Base-by-base conservation (phyloP, 345 rosid genomes). In the Citrus maxima region DNA sequence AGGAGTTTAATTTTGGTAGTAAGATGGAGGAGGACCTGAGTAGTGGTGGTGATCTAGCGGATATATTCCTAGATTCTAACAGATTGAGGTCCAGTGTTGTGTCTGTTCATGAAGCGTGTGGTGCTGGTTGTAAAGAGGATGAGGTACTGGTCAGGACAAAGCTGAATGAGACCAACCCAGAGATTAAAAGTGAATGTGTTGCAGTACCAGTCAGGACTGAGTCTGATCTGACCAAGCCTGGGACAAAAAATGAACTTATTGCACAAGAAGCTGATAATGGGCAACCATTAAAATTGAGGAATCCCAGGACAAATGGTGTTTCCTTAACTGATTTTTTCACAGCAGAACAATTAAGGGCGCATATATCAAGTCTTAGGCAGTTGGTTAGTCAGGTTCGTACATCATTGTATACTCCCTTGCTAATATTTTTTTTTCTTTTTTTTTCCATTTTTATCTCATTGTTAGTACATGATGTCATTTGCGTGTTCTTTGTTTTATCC, bases 301-400 rank as follows among this genome's bases (percentile, higher is more conserved):
- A 69, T 73, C 69, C 42, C 73, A 79, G 67, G 32, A 81, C 32
- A 74, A 75, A 78, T 35, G 87, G 78, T 81, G 85, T 77, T 40
- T 89, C 90, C 61, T 67, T 87, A 64, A 74, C 77, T 13, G 94
- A 90, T 69, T 71, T 73, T 77, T 85, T 87, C 82, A 84, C 87
- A 16, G 84, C 84, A 65, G 86, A 83, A 59, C 87, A 87, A 61
- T 83, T 91, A 74, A 76, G 77, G 73, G 77, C 79, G 67, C 93
- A 89, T 73, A 37, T 91, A 61, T 75, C 80, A 80, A 86, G 90
- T 78, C 89, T 91, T 38, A 70, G 55, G 70, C 79, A 75, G 67
- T 58, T 62, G 42, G 78, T 76, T 67, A 66, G 61, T 35, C 82
- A 84, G 91, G 92, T 87, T 71, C 69, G 78, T 54, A 56, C 62